Evolutionary conservation across 1,139 yeast genomes (phyloP).

Genomic region (Pneumocystis murina): DNA sequence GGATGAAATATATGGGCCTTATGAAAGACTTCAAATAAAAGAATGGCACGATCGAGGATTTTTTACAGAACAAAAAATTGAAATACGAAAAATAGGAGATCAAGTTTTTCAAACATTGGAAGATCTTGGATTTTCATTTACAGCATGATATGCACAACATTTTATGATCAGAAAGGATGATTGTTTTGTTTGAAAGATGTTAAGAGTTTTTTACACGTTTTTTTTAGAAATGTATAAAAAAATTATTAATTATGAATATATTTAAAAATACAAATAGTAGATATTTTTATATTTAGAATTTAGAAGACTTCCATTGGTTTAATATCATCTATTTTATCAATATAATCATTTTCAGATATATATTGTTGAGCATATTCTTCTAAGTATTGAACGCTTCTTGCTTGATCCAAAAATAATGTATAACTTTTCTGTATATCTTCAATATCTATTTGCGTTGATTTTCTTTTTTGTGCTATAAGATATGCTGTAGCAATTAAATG

Average conservation of each 20-base stretch:
- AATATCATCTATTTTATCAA: neutral
- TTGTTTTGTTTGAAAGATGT: neutral
- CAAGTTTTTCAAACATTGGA: neutral
- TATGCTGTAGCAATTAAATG: slow-evolving; percentile 81
- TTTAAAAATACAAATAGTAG: too few relatives aligned
- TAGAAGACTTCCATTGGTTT: neutral
- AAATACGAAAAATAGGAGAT: neutral
- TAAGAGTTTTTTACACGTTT: neutral
- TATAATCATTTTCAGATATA: slow-evolving; percentile 45
- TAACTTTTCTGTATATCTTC: slow-evolving; percentile 81
- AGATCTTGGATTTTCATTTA: neutral
- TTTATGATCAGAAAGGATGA: neutral
- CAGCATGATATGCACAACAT: neutral
- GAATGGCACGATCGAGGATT: slow-evolving; percentile 44
- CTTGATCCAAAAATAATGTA: slow-evolving; percentile 71
- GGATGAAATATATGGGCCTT: slow-evolving; percentile 45
- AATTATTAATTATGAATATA: too few relatives aligned
- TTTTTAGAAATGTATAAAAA: too few relatives aligned
- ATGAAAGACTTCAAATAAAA: slow-evolving; percentile 37
- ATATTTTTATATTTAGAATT: neutral
- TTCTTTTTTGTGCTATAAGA: slow-evolving; percentile 70
- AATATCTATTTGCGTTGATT: slow-evolving; percentile 55
- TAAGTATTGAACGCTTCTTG: slow-evolving; percentile 68
- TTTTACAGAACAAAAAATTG: slow-evolving; percentile 22
- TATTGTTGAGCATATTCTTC: slow-evolving; percentile 54